Evolutionary conservation across 805 yeast species (phyloP).

Genomic region (Candida xyloterini): DNA sequence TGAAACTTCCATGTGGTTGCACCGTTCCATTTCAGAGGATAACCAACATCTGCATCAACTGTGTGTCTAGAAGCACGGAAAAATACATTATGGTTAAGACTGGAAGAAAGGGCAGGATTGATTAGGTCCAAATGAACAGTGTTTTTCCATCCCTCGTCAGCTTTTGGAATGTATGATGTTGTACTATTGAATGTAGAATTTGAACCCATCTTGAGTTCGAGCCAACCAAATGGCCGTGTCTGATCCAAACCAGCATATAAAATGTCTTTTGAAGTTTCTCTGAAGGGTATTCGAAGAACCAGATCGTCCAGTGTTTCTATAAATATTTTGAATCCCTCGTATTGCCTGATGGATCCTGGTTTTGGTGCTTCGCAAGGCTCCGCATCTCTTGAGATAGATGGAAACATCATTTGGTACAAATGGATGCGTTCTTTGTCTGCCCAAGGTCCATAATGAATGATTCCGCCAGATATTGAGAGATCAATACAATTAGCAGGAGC

Average conservation of each 20-base stretch:
- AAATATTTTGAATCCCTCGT: slow-evolving; percentile 54
- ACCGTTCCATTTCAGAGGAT: slow-evolving; percentile 85
- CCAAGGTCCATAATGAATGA: slow-evolving; percentile 92
- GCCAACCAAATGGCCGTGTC: slow-evolving; percentile 83
- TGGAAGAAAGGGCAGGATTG: slow-evolving; percentile 65
- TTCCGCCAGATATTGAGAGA: slow-evolving; percentile 54
- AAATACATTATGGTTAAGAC: slow-evolving; percentile 84
- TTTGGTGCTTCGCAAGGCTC: slow-evolving; percentile 34
- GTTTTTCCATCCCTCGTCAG: slow-evolving; percentile 53
- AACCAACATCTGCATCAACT: slow-evolving; percentile 55
- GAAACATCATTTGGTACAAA: slow-evolving; percentile 65
- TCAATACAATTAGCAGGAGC: slow-evolving; percentile 65
- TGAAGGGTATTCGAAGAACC: slow-evolving; percentile 70
- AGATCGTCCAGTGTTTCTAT: slow-evolving; percentile 62
- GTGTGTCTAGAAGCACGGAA: slow-evolving; percentile 58
- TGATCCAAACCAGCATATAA: slow-evolving; percentile 19
- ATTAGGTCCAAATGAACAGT: slow-evolving; percentile 43
- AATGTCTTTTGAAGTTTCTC: slow-evolving; percentile 80
- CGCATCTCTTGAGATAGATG: slow-evolving; percentile 59
- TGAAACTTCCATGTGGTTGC: slow-evolving; percentile 64
- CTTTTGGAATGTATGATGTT: slow-evolving; percentile 51
- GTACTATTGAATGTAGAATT: slow-evolving; percentile 48
- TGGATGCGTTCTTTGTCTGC: slow-evolving; percentile 79
- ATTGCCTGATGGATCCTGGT: slow-evolving; percentile 54
- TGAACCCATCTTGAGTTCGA: slow-evolving; percentile 62